phyloP scores from a whole-genome alignment of 1,139 yeast genomes.

The Lodderomyces metapsilosis region DNA sequence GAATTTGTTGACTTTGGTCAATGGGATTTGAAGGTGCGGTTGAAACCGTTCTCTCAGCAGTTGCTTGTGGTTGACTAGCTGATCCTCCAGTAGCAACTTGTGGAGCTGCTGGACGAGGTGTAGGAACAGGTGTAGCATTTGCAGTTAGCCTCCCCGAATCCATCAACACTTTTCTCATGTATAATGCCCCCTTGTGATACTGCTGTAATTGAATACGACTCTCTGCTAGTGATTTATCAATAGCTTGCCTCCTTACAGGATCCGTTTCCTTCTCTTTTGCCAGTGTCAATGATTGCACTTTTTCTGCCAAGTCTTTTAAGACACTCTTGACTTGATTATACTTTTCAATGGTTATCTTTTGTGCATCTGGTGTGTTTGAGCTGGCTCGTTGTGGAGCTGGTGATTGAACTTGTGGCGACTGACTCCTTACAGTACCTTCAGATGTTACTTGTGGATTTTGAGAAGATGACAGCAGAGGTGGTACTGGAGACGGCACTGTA shows the following conservation, averaged over 20 bases:
- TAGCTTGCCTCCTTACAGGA: slow-evolving; percentile 17
- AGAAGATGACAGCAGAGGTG: background rate
- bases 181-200: slow-evolving; percentile 38
- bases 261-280: slow-evolving; percentile 26
- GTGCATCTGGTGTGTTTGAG: slow-evolving; percentile 3
- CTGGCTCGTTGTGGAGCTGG: slow-evolving; percentile 13
- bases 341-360: slow-evolving; percentile 35
- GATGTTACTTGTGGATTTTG: background rate
- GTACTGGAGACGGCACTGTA: background rate
- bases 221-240: slow-evolving; percentile 37
- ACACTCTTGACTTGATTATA: slow-evolving; percentile 41
- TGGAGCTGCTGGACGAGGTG: slow-evolving; percentile 7
- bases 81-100: slow-evolving; percentile 8
- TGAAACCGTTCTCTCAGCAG: slow-evolving; percentile 7
- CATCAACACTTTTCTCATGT: slow-evolving; percentile 38
- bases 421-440: background rate
- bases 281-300: slow-evolving; percentile 26
- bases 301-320: slow-evolving; percentile 44
- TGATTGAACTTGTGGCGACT: slow-evolving; percentile 5
- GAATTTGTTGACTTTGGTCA: background rate
- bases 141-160: slow-evolving; percentile 29
- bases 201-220: slow-evolving; percentile 34
- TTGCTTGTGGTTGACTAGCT: slow-evolving; percentile 2
- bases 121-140: slow-evolving; percentile 14
- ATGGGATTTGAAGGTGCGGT: background rate